Base-by-base conservation (phyloP, 441 rosid genomes). In the Croton laevigatus region DNA sequence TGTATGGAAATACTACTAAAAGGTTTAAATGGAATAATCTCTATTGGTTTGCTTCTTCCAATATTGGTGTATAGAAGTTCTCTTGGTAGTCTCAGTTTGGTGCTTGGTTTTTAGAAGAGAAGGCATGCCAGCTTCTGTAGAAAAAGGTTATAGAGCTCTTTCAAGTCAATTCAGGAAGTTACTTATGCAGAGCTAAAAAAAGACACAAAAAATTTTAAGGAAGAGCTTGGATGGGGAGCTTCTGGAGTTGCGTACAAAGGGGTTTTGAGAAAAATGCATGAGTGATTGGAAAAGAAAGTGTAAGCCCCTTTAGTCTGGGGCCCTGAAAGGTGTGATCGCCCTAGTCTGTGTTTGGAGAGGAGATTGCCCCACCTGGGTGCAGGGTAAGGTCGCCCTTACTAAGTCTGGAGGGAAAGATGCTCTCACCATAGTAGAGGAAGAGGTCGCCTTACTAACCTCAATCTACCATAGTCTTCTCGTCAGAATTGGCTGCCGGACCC, bases 171-270 rank as follows among this genome's bases (percentile, higher is more conserved):
- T 81, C 65, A 80, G 69, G 78, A 78, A 66, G 69, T 84, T 74
- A 64, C 70, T 23, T 79, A 77, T 34, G 19, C 54, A 5, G 80
- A 79, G 46, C 73, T 83, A 32, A 79, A 81, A 58, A 73, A 32
- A 5, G 81, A 81, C 8, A 84, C 82, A 23, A 52, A 52, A 8
- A 77, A 72, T 55, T 83, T 83, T 75, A 76, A 60, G 51, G 75
- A 75, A 58, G 81, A 74, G 78, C 51, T 76, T 1, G 86, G 84
- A 38, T 70, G 81, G 54, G 87, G 84, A 60, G 84, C 68, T 0
- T 75, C 83, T 0, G 81, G 87, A 16, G 67, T 66, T 8, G 84
- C 75, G 6, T 81, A 79, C 42, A 83, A 79, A 54, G 85, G 87
- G 12, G 14, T 68, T 38, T 69, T 83, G 72, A n/a, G n/a, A n/a